Evolutionary conservation across 2,329 filamentous ascomycete species (phyloP), one percentile per base, ranked within the genome.

Genomic region (Trichoderma atroviride): DNA sequence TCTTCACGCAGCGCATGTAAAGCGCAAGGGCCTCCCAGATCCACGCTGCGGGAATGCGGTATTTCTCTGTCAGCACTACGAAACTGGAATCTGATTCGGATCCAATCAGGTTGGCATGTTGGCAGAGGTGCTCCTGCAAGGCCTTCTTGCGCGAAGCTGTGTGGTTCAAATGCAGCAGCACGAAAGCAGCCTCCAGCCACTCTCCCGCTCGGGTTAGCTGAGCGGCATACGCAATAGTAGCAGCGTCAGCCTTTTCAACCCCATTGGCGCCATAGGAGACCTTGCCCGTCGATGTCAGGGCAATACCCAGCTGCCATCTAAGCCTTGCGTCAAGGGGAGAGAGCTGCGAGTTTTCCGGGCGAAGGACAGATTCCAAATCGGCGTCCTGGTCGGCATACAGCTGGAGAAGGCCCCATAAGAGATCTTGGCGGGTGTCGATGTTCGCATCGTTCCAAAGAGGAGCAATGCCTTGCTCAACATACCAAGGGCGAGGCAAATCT

Each of bases 1-100:
- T 88, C 75, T 87, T 88, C 58, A 89, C 88, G 69, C 90, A 89
- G 71, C 92, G 91, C 80, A 93, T 94, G 79, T 91, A 91, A 16
- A 95, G 84, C 14, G 94, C 94, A 76, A 94, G 92, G 22, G 96
- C 93, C 70, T 93, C 88, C 89, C 92, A 97, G 62, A 98, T 85
- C 94, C 95, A 97, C 4, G 86, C 79, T 1, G 85, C 80, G 0
- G 95, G 93, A 53, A 98, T 87, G 72, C 88, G 87, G 65, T 94
- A 87, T 37, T 87, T 88, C 56, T 86, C 82, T 0, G 86, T 86
- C 27, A 96, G 82, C 16, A 86, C 85, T 13, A 80, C 82, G 79
- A 89, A 93, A 65, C 80, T 85, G 19, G 81, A 77, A 71, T 86
- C 84, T 10, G 84, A 82, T 61, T 89, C 85, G 3, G 85, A 82